These are phyloP conservation scores for Malus sylvestris DNA, from an alignment of 306 rosid species.

Conservation along the genomic window DNA sequence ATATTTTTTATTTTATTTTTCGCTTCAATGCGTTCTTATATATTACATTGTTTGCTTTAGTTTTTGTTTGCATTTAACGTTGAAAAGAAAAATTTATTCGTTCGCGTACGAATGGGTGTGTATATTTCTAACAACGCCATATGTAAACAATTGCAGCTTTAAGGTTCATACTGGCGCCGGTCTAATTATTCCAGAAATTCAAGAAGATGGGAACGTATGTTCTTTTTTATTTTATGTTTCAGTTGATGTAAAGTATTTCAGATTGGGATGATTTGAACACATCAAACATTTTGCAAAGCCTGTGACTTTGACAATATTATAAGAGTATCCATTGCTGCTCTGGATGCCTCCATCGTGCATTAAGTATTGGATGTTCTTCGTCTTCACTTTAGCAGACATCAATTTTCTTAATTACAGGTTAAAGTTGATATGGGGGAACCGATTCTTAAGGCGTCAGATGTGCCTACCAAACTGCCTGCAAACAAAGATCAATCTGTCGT, in stretches of 20 bases:
- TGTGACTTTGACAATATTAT: background rate
- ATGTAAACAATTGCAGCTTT: constrained; percentile 40
- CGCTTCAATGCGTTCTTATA: background rate
- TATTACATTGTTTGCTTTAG: background rate
- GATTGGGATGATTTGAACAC: constrained; percentile 1
- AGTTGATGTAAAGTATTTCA: constrained; percentile 10
- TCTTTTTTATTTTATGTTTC: background rate
- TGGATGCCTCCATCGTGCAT: background rate
- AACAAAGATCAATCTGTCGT: constrained; percentile 57
- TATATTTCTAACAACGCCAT: background rate
- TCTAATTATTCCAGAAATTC: constrained; percentile 72
- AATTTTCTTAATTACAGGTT: constrained; percentile 46
- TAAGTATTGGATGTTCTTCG: background rate
- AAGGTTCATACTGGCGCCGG: constrained; percentile 92
- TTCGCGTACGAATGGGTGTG: background rate
- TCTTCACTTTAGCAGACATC: constrained; percentile 11
- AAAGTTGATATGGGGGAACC: constrained; percentile 98
- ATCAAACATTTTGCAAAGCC: background rate
- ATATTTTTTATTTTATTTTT: background rate
- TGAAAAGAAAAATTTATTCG: background rate
- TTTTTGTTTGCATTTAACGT: background rate
- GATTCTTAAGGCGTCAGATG: constrained; percentile 66
- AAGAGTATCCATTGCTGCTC: background rate
- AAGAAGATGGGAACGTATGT: constrained; percentile 67
- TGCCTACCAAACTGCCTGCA: constrained; percentile 64